Evolutionary conservation across 768 basidiomycete genomes (phyloP), one percentile per base, ranked within the genome.

Genomic region (Amanita exitialis): DNA sequence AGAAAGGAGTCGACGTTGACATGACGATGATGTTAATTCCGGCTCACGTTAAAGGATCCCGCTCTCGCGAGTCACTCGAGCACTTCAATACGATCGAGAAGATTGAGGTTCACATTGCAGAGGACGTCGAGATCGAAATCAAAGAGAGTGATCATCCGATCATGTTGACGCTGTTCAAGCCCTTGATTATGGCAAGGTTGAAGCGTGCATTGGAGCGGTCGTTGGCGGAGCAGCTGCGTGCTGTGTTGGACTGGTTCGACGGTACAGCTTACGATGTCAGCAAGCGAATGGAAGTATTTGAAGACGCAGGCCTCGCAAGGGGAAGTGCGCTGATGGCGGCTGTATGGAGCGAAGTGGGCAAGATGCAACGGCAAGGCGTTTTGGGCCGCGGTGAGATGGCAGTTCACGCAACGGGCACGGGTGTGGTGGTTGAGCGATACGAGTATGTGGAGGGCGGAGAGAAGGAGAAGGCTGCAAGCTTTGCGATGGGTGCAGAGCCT

Each of bases 401-500:
- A 0, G 75, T 75, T 73, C 65, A 59, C 21, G 76, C 78, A 3
- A 86, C 85, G 0, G 77, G 85, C 0, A 81, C 80, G 0, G 86
- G 86, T 0, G 53, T 87, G 6, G 66, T 87, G 44, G 72, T 79
- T 38, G 75, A 80, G 57, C 77, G 76, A 34, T 53, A 64, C 35
- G 59, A 60, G 38, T 58, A 56, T 9, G 63, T 59, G 9, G 59
- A 61, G 7, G 56, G 57, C 27, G 56, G 54, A 2, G 64, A 56
- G 23, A 53, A 45, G 18, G 54, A 52, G 54, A 62, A 58, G 48
- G 62, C 58, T 35, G 62, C 66, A 38, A 56, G 62, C 44, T 75
- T 88, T 44, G 86, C 84, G 0, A 66, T 87, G 67, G 86, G 86
- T 2, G 81, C 76, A 5, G 83, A 84, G 63, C 86, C 86, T 32